These are phyloP conservation scores for Inonotus hispidus DNA, from an alignment of 1,284 basidiomycete genomes.

Conservation along the genomic window DNA sequence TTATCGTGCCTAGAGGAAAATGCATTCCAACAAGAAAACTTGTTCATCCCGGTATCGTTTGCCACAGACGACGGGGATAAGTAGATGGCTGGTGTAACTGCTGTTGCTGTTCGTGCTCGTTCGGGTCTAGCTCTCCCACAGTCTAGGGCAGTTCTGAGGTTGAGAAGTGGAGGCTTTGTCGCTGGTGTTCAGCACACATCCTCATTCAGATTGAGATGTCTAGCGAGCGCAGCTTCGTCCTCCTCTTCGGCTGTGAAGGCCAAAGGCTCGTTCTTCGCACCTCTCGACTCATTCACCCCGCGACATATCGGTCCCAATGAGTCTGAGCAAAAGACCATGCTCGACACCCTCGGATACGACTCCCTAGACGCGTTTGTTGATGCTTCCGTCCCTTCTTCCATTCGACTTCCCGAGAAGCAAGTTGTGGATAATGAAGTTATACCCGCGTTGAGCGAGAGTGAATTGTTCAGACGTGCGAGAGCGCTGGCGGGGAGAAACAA, in stretches of 20 bases:
- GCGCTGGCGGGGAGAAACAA: slow-evolving; percentile 77
- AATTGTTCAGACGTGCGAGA: slow-evolving; percentile 75
- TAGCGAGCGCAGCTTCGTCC: slow-evolving; percentile 22
- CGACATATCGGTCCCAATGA: slow-evolving; percentile 89
- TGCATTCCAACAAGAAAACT: not conserved
- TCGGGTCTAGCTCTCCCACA: slow-evolving; percentile 1
- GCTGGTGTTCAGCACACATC: not conserved
- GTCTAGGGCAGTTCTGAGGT: not conserved
- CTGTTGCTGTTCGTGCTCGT: slow-evolving; percentile 8
- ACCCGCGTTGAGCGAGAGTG: slow-evolving; percentile 77
- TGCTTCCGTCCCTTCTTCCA: slow-evolving; percentile 74
- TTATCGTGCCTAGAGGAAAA: slow-evolving; percentile 5
- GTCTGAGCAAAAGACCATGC: slow-evolving; percentile 73
- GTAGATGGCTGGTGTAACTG: slow-evolving; percentile 3
- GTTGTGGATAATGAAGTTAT: slow-evolving; percentile 66
- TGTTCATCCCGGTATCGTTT: not conserved
- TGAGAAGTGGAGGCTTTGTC: not conserved
- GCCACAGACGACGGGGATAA: not conserved
- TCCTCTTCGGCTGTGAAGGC: slow-evolving; percentile 2
- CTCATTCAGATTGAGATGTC: slow-evolving; percentile 9
- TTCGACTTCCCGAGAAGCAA: slow-evolving; percentile 64
- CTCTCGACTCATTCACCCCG: slow-evolving; percentile 83
- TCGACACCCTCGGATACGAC: slow-evolving; percentile 73
- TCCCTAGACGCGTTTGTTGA: slow-evolving; percentile 84
- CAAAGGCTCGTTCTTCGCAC: slow-evolving; percentile 55